A percentile compares a stretch with the other conserved stretches of the same genome.
Conservation (phyloP, 495 filamentous ascomycete genomes). For the Bombardia bombarda region DNA sequence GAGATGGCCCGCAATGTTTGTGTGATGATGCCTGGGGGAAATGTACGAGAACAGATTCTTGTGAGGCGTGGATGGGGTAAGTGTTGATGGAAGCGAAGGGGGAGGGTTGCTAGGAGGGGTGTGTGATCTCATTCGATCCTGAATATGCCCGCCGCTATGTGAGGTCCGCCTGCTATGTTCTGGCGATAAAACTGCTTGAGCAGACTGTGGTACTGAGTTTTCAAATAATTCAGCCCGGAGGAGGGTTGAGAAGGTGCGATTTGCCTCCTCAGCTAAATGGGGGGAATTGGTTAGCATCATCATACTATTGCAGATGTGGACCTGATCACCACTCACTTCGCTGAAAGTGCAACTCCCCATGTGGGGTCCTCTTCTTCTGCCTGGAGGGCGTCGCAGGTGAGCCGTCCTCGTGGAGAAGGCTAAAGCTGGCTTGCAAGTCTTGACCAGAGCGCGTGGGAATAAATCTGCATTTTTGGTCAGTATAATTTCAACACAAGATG, state of each 20-base stretch:
- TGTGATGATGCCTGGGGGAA: slow-evolving; percentile 61
- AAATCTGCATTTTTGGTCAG: slow-evolving; percentile 53
- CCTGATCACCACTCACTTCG: slow-evolving; percentile 53
- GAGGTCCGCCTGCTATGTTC: slow-evolving; percentile 48
- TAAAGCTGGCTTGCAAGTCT: slow-evolving; percentile 87
- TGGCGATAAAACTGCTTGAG: slow-evolving; percentile 56
- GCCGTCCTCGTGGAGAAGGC: slow-evolving; percentile 79
- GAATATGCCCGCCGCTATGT: slow-evolving; percentile 48
- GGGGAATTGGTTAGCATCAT: slow-evolving; percentile 35
- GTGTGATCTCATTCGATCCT: slow-evolving; percentile 65
- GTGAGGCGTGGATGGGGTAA: slow-evolving; percentile 89
- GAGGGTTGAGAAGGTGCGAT: slow-evolving; percentile 81
- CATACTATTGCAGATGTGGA: not conserved
- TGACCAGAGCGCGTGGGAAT: slow-evolving; percentile 92
- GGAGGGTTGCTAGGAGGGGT: slow-evolving; percentile 67
- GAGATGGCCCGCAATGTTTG: slow-evolving; percentile 61
- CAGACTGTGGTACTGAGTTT: slow-evolving; percentile 72
- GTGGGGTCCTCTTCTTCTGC: slow-evolving; percentile 73
- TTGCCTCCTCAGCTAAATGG: slow-evolving; percentile 87
- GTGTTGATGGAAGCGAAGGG: slow-evolving; percentile 52
- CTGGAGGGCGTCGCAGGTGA: slow-evolving; percentile 87
- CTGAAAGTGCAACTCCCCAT: slow-evolving; percentile 89
- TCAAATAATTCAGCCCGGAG: slow-evolving; percentile 88
- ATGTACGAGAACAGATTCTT: slow-evolving; percentile 96
- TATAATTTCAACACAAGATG: not conserved